phyloP scores from a whole-genome alignment of 1,284 basidiomycete genomes.

The Irpex sp. region DNA sequence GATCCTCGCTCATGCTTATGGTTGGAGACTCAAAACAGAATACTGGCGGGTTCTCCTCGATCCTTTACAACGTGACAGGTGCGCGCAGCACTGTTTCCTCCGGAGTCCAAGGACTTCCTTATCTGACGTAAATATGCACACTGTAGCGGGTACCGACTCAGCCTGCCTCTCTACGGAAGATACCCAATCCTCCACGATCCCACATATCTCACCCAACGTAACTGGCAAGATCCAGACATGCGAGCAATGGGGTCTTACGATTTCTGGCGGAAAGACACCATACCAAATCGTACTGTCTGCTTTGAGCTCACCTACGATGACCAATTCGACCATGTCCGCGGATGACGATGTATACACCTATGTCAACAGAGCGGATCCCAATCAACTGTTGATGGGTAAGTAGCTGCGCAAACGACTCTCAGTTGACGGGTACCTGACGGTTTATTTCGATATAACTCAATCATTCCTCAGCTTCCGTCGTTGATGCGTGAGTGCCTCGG shows the following conservation, averaged over 20 bases:
- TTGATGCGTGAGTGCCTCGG: slow-evolving; percentile 18
- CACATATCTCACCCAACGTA: slow-evolving; percentile 34
- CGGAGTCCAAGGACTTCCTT: background rate
- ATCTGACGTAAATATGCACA: background rate
- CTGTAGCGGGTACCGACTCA: background rate
- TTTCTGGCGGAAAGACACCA: slow-evolving; percentile 40
- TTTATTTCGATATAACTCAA: too few relatives aligned
- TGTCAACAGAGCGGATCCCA: background rate
- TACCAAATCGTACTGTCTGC: slow-evolving; percentile 40
- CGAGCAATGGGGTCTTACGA: slow-evolving; percentile 40
- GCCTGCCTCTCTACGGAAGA: background rate
- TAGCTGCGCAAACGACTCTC: background rate
- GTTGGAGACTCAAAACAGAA: slow-evolving; percentile 34
- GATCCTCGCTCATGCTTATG: background rate
- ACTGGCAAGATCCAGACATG: slow-evolving; percentile 37
- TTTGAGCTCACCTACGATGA: slow-evolving; percentile 26
- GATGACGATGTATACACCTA: background rate
- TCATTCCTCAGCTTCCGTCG: slow-evolving; percentile 14
- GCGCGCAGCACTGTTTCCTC: slow-evolving; percentile 6
- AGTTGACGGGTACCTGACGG: background rate
- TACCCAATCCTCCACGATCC: background rate
- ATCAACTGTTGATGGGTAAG: background rate
- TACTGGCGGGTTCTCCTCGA: slow-evolving; percentile 34
- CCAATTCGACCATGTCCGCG: background rate
- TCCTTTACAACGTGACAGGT: slow-evolving; percentile 32